phyloP scores from a whole-genome alignment of 83 land plant genomes.

The Isoetes engelmannii region DNA sequence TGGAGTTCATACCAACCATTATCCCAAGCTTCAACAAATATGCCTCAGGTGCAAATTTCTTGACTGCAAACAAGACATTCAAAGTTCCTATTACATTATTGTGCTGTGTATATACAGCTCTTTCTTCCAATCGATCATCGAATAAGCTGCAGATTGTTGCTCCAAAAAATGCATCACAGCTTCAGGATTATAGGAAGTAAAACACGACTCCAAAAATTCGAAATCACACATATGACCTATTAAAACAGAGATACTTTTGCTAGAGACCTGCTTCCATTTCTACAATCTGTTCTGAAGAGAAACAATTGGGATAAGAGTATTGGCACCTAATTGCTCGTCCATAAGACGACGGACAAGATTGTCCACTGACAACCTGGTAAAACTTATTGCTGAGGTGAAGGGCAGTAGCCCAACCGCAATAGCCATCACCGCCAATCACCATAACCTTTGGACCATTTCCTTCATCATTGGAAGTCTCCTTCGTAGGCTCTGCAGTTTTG shows the following conservation, averaged over 20 bases:
- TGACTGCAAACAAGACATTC: constrained; percentile 86
- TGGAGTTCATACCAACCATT: constrained; percentile 95
- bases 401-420: constrained; percentile 99
- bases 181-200: constrained; percentile 73
- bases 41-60: constrained; percentile 61
- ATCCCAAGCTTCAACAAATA: constrained; percentile 91
- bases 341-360: constrained; percentile 81
- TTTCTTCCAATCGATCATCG: constrained; percentile 82
- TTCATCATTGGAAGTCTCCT: background rate
- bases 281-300: constrained; percentile 74
- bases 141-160: constrained; percentile 84
- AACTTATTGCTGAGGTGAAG: constrained; percentile 85
- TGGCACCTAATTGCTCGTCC: constrained; percentile 89
- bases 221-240: constrained; percentile 95
- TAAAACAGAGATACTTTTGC: constrained; percentile 55
- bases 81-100: constrained; percentile 89
- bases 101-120: constrained; percentile 84
- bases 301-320: constrained; percentile 81
- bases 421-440: constrained; percentile 98
- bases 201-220: constrained; percentile 69
- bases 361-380: constrained; percentile 87
- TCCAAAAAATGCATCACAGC: constrained; percentile 91
- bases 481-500: no score
- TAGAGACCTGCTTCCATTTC: constrained; percentile 75
- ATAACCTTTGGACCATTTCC: constrained; percentile 54